Evolutionary conservation across 257 asterid species (phyloP).

Genomic region (Anisodus acutangulus): DNA sequence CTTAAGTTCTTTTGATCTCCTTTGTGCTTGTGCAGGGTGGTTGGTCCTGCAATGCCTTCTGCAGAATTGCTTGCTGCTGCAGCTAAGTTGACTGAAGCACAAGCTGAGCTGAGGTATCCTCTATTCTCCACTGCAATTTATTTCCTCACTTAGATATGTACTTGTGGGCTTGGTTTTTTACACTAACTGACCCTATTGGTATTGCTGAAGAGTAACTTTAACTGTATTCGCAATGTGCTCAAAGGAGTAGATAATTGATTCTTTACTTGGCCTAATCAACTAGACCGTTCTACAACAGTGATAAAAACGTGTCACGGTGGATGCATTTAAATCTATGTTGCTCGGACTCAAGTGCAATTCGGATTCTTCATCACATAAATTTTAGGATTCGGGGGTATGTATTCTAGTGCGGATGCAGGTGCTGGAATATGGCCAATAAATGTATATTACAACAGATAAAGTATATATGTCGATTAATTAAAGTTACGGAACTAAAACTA

Average conservation of each 20-base stretch:
- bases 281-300: background rate
- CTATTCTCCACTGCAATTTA: background rate
- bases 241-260: background rate
- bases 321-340: background rate
- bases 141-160: background rate
- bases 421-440: background rate
- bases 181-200: background rate
- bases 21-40: slow-evolving; percentile 55
- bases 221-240: background rate
- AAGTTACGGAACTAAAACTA: background rate
- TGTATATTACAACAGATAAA: background rate
- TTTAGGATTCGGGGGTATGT: background rate
- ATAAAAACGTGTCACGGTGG: background rate
- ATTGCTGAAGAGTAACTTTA: background rate
- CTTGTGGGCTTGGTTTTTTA: background rate
- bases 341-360: background rate
- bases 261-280: background rate
- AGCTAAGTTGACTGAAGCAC: slow-evolving; percentile 92
- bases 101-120: slow-evolving; percentile 81
- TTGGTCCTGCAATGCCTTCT: slow-evolving; percentile 97
- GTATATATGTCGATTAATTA: background rate
- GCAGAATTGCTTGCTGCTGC: slow-evolving; percentile 99
- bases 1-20: background rate
- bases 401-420: background rate
- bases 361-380: slow-evolving; percentile 6